Evolutionary conservation across 2,329 filamentous ascomycete species (phyloP).

Genomic region (Pestalotiopsis fici): DNA sequence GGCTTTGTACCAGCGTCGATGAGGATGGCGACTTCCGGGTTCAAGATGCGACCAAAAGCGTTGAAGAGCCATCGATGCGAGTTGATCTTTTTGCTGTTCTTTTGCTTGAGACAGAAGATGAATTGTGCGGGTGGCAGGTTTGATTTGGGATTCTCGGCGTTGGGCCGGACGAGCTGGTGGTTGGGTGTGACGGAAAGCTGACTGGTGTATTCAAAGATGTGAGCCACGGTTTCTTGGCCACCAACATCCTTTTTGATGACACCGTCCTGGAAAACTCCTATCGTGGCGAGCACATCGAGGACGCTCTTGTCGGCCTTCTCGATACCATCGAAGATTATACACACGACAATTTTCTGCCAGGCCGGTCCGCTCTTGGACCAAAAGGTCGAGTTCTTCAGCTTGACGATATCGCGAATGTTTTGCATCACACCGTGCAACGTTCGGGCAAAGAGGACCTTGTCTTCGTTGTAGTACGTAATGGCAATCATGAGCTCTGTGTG

Average conservation of each 20-base stretch:
- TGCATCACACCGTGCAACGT: slow-evolving; percentile 99
- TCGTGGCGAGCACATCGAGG: slow-evolving; percentile 86
- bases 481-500: slow-evolving; percentile 97
- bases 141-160: slow-evolving; percentile 79
- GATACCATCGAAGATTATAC: slow-evolving; percentile 95
- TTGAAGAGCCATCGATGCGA: slow-evolving; percentile 99
- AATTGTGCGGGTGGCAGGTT: slow-evolving; percentile 90
- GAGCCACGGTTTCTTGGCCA: slow-evolving; percentile 92
- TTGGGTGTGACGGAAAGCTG: slow-evolving; percentile 96
- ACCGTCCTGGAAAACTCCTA: slow-evolving; percentile 97
- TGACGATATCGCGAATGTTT: slow-evolving; percentile 97
- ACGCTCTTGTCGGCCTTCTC: slow-evolving; percentile 96
- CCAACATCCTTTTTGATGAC: slow-evolving; percentile 98
- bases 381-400: slow-evolving; percentile 98
- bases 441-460: slow-evolving; percentile 92
- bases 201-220: slow-evolving; percentile 98
- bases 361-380: slow-evolving; percentile 99
- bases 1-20: slow-evolving; percentile 98
- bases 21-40: slow-evolving; percentile 94
- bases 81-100: slow-evolving; percentile 99
- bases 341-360: slow-evolving; percentile 99
- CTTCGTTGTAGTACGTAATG: slow-evolving; percentile 98
- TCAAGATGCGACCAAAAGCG: slow-evolving; percentile 92
- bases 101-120: slow-evolving; percentile 98
- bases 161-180: slow-evolving; percentile 93